These are phyloP conservation scores for Phytopythium litorale DNA, from an alignment of 352 stramenopile species.

Conservation along the genomic window DNA sequence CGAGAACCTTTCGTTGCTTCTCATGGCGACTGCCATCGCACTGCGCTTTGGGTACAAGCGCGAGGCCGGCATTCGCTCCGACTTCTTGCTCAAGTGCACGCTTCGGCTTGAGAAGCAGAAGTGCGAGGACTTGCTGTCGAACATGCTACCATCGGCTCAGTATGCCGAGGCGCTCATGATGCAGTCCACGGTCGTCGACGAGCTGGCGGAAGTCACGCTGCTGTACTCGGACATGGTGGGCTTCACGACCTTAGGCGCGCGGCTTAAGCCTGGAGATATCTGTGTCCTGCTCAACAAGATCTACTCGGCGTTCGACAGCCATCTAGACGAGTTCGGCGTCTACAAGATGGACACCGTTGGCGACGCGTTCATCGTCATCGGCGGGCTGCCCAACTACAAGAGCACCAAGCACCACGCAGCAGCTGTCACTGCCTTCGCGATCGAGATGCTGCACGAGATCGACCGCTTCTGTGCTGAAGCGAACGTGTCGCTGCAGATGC, in stretches of 20 bases:
- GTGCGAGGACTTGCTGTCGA: conserved; percentile 76
- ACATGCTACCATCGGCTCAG: conserved; percentile 77
- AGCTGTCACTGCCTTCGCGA: conserved; percentile 72
- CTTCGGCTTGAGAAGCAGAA: conserved; percentile 75
- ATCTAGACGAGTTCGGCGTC: conserved; percentile 73
- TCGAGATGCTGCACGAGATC: conserved; percentile 87
- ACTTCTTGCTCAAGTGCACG: conserved; percentile 81
- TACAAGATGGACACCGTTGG: conserved; percentile 89
- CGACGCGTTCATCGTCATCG: conserved; percentile 84
- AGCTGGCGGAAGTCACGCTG: conserved; percentile 78
- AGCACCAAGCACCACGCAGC: conserved; percentile 68
- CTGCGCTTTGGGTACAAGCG: conserved; percentile 60
- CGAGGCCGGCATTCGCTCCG: conserved; percentile 54
- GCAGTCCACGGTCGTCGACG: conserved; percentile 73
- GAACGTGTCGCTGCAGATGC: conserved; percentile 78
- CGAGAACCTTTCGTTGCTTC: conserved; percentile 41
- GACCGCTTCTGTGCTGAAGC: conserved; percentile 59
- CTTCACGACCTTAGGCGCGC: conserved; percentile 67
- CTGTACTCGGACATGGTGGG: conserved; percentile 87
- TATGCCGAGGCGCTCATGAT: conserved; percentile 73
- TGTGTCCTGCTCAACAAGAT: conserved; percentile 82
- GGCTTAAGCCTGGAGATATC: conserved; percentile 56
- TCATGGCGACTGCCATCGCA: conserved; percentile 24
- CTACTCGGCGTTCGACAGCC: conserved; percentile 76
- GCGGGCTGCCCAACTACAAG: conserved; percentile 64